Evolutionary conservation across 129 eudicot species (phyloP), one percentile per base, ranked within the genome.

Genomic region (Solidago caesia): DNA sequence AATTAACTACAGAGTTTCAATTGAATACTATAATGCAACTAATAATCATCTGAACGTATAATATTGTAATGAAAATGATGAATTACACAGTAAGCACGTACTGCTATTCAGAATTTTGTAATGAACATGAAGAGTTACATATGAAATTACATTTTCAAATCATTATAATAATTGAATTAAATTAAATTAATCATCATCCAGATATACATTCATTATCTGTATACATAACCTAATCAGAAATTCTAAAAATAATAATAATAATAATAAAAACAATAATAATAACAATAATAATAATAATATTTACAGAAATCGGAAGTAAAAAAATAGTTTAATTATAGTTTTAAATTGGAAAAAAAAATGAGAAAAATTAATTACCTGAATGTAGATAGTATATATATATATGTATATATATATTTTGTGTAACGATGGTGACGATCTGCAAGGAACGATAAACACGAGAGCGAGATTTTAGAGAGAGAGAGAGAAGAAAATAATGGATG

Each of bases 351-450:
- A 43, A 41, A 39, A 77, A 48, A 39, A 71, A 52, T 25, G 75
- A 59, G 46, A 69, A 27, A 8, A 47, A 61, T 71, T 8, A 47
- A 61, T 71, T n/a, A 77, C 82, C 82, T 78, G 72, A 78, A 60
- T 16, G 11, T 27, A 33, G 39, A 33, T 33, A 33, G 21, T 33
- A 33, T 2, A 33, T 33, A 33, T 33, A 33, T 2, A 33, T 33
- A 33, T 33, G 39, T 33, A 33, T 33, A 33, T 33, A 21, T 55
- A 48, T 69, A 43, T 64, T 10, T 76, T 77, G 12, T 69, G 66
- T 59, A 29, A 69, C 29, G 71, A 33, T 41, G 81, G 70, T 57
- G 80, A 67, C 47, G 69, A 69, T 67, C 74, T 76, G 68, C 61
- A 44, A 58, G 48, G 48, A 77, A 14, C 39, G 39, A 33, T 33